These are phyloP conservation scores for Echium plantagineum DNA, from an alignment of 257 asterid species.

Conservation along the genomic window DNA sequence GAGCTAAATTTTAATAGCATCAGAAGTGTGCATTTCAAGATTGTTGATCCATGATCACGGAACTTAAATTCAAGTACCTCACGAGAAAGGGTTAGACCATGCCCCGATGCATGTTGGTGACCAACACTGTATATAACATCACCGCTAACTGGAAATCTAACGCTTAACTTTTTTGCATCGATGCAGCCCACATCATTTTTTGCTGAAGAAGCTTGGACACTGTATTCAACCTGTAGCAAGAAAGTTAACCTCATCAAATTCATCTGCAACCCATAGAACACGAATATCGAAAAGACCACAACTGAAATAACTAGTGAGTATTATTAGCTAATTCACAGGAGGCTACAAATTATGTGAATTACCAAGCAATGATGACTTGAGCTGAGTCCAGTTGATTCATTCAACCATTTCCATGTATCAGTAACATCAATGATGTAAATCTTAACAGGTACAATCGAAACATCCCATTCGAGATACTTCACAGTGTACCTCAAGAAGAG, in stretches of 20 bases:
- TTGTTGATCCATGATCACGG: not conserved
- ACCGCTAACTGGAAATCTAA: constrained; percentile 15
- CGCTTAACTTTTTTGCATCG: constrained; percentile 12
- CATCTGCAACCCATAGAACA: not conserved
- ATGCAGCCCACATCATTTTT: constrained; percentile 8
- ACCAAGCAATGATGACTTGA: constrained; percentile 13
- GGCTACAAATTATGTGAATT: not conserved
- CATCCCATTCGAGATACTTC: constrained; percentile 51
- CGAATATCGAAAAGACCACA: not conserved
- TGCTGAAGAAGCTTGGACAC: constrained; percentile 10
- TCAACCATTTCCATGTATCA: constrained; percentile 13
- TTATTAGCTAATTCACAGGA: not conserved
- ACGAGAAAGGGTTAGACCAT: constrained; percentile 18
- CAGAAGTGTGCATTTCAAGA: not conserved
- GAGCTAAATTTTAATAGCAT: not conserved
- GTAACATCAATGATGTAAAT: constrained; percentile 63
- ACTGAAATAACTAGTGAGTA: not conserved
- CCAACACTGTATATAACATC: constrained; percentile 23
- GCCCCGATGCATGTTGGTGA: constrained; percentile 23
- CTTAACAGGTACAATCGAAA: constrained; percentile 41
- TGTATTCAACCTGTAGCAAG: constrained; percentile 20
- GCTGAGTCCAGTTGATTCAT: constrained; percentile 1
- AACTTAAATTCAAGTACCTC: constrained; percentile 11
- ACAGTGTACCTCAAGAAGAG: constrained; percentile 50
- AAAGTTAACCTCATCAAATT: not conserved